A percentile compares a stretch with the other conserved stretches of the same genome.
These are phyloP conservation scores for Magnolia officinalis DNA, from an alignment of 164 flowering plant genomes.

Conservation along the genomic window DNA sequence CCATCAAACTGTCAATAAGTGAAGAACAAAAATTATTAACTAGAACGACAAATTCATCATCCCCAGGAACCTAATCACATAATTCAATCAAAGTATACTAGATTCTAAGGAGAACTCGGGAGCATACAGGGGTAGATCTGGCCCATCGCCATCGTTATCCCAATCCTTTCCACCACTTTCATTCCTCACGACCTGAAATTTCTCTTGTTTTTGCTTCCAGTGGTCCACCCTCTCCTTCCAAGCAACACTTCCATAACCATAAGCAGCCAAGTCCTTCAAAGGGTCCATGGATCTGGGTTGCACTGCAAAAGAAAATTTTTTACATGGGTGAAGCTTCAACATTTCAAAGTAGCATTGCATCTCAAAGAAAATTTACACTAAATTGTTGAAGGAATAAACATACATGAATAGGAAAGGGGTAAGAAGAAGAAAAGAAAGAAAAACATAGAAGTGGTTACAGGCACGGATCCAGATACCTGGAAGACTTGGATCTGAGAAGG, in stretches of 20 bases:
- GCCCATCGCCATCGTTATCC: slow-evolving; percentile 46
- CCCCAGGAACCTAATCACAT: neutral
- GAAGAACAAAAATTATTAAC: neutral
- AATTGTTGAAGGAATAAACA: neutral
- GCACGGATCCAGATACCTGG: slow-evolving; percentile 27
- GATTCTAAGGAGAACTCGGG: neutral
- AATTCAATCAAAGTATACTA: neutral
- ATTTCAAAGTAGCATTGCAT: neutral
- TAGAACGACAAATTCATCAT: neutral
- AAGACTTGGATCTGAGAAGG: slow-evolving; percentile 40
- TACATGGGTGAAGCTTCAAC: neutral
- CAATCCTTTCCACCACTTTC: slow-evolving; percentile 45
- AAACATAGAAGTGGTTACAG: neutral
- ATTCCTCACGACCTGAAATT: slow-evolving; percentile 41
- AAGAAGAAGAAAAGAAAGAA: neutral
- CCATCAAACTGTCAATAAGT: neutral
- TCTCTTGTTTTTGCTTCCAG: slow-evolving; percentile 59
- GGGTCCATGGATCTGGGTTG: slow-evolving; percentile 73
- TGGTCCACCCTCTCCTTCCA: slow-evolving; percentile 71
- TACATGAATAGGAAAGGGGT: neutral
- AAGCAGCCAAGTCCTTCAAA: slow-evolving; percentile 63
- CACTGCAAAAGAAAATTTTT: slow-evolving; percentile 25
- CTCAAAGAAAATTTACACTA: neutral
- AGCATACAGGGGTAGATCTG: slow-evolving; percentile 55
- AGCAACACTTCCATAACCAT: slow-evolving; percentile 73